phyloP scores from a whole-genome alignment of 1,139 yeast genomes.

The Scheffersomyces illinoinensis region DNA sequence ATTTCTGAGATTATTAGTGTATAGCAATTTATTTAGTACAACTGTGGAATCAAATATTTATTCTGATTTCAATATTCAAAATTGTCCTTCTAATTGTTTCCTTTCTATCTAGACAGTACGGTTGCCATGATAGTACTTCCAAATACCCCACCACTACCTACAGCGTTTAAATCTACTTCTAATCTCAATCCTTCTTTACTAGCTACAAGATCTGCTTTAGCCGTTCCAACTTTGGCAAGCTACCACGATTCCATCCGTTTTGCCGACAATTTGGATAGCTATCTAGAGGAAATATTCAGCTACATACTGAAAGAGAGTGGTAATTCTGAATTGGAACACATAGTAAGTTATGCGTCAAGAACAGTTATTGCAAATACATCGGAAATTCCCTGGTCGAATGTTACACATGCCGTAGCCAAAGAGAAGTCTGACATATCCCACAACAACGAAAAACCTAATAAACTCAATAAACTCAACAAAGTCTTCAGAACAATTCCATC shows the following conservation, averaged over 20 bases:
- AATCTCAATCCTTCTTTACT: slow-evolving; percentile 2
- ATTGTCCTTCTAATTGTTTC: background rate
- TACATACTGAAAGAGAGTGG: slow-evolving; percentile 6
- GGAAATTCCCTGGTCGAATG: slow-evolving; percentile 18
- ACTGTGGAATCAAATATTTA: too few species aligned
- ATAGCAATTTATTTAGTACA: too few species aligned
- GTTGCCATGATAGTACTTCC: slow-evolving; percentile 16
- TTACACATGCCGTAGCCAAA: background rate
- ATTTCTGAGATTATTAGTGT: background rate
- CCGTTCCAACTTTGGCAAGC: slow-evolving; percentile 4
- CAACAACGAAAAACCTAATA: slow-evolving; percentile 2
- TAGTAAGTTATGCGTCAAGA: background rate
- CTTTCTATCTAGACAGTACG: background rate
- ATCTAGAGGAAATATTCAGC: slow-evolving; percentile 27
- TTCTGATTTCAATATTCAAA: too few species aligned
- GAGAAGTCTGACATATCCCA: slow-evolving; percentile 1
- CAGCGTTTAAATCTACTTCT: background rate
- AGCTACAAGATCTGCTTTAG: slow-evolving; percentile 6
- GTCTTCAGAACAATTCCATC: background rate
- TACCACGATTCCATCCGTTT: slow-evolving; percentile 33
- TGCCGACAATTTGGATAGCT: slow-evolving; percentile 34
- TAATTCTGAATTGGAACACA: background rate
- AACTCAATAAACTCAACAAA: slow-evolving; percentile 1
- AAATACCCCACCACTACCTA: slow-evolving; percentile 16
- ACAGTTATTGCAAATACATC: background rate